A percentile compares a stretch with the other conserved stretches of the same genome.
These are phyloP conservation scores for thale cress (Arabidopsis thaliana) DNA, from an alignment of 345 rosid genomes.

Conservation along the genomic window TAIR10.1 NC_003075.7:15788501-15789000, in stretches of 20 bases:
- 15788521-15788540: slow-evolving; percentile 2
- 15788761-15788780: slow-evolving; percentile 51
- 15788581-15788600: slow-evolving; percentile 59
- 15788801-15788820: slow-evolving; percentile 71
- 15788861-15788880: slow-evolving; percentile 38
- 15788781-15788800: slow-evolving; percentile 87
- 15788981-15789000: slow-evolving; percentile 53
- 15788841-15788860: slow-evolving; percentile 48
- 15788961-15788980: slow-evolving; percentile 53
- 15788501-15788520: slow-evolving; percentile 1
- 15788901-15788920: slow-evolving; percentile 45
- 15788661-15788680: slow-evolving; percentile 49
- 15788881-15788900: slow-evolving; percentile 47
- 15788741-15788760: slow-evolving; percentile 29
- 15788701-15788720: neutral
- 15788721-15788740: neutral
- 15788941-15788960: slow-evolving; percentile 47
- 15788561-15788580: slow-evolving; percentile 88
- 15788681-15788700: slow-evolving; percentile 58
- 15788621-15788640: slow-evolving; percentile 48
- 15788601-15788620: slow-evolving; percentile 55
- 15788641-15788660: slow-evolving; percentile 56
- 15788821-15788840: slow-evolving; percentile 50
- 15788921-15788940: slow-evolving; percentile 50
- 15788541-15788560: neutral